These are phyloP conservation scores for Selaginella moellendorffii DNA, from an alignment of 75 land plant species.

Conservation along the genomic window DNA sequence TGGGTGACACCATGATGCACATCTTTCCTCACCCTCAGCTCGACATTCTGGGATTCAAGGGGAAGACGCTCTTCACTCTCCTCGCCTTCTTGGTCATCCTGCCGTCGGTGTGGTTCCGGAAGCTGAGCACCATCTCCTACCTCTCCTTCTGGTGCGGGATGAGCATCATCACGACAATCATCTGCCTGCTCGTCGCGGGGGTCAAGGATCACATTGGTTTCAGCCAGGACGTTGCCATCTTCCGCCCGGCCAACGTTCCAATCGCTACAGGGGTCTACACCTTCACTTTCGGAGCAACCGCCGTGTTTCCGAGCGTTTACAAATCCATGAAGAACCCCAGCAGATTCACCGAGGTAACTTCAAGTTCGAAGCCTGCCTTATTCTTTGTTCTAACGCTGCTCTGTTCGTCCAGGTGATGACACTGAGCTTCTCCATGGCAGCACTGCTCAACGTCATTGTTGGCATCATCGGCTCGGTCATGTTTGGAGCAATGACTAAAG, in stretches of 20 bases:
- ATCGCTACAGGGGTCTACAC: neutral
- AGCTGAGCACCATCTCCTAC: conserved; percentile 7
- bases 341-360: conserved; percentile 1
- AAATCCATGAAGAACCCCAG: neutral
- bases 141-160: neutral
- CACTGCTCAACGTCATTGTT: neutral
- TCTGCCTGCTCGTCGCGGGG: neutral
- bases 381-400: neutral
- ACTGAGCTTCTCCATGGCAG: neutral
- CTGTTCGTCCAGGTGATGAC: neutral
- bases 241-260: neutral
- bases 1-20: conserved; percentile 1
- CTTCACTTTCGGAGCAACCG: neutral
- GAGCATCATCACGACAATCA: neutral
- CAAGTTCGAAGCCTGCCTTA: neutral
- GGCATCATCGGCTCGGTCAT: conserved; percentile 1
- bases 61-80: neutral
- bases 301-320: conserved; percentile 3
- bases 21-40: neutral
- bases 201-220: conserved; percentile 3
- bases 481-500: neutral
- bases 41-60: neutral
- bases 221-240: neutral
- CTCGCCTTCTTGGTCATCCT: neutral
- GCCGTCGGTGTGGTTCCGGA: conserved; percentile 2